Evolutionary conservation across 495 filamentous ascomycete species (phyloP), one percentile per base, ranked within the genome.

Genomic region (Penicillium taxi): DNA sequence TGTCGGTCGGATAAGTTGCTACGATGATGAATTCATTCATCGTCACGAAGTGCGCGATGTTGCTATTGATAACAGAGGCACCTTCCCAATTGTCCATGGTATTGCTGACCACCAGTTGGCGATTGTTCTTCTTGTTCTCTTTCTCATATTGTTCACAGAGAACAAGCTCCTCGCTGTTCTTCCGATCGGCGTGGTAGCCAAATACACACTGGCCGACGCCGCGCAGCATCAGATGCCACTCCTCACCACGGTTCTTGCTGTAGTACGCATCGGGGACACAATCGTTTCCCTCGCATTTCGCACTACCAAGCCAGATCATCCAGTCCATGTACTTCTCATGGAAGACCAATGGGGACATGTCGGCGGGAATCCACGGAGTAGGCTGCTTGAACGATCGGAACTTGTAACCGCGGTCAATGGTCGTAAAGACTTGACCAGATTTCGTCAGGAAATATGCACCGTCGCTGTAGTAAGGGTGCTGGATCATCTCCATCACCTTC

Each of bases 1-100:
- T 74, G 14, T 67, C 55, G 17, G 81, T 71, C 37, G 72, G 61
- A 50, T 77, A 74, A 21, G 78, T 76, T 2, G 91, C 91, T 22
- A 94, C 86, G 27, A 99, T 74, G 50, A 96, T 86, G 61, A 91
- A 99, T 47, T 96, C 90, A 15, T 82, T 75, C 86, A 93, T 94
- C 17, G 80, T 93, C 4, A 86, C 89, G 58, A 90, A 96, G 29
- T 81, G 77, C 26, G 81, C 79, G 39, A 96, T 80, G 39, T 87
- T 73, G 5, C 73, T 61, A 52, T 82, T 75, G 24, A 71, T 69
- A 1, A 72, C 63, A 19, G 69, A 55, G 37, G 71, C 55, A 17
- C 77, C 70, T n/a, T 69, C 64, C 60, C 42, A 42, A 20, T 38
- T 26, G 8, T 43, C 32, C 27, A 76, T 84, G 39, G 88, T 74